These are phyloP conservation scores for Neostapfia colusana DNA, from an alignment of 176 grass and related monocot species.

Conservation along the genomic window DNA sequence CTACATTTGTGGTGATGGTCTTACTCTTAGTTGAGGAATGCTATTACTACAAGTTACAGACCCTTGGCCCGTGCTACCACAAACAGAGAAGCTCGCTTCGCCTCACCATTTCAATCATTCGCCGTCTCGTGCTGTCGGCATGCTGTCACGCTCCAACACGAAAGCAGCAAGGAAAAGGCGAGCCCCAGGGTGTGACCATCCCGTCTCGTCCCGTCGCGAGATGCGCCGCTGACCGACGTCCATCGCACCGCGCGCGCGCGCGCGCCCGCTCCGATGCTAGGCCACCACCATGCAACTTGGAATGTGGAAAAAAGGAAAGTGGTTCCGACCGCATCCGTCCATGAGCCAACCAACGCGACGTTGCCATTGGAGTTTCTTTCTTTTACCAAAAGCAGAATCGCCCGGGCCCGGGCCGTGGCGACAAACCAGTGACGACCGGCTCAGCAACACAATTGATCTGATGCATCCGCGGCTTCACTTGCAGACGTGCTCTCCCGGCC, in stretches of 20 bases:
- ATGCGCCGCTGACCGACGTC: background rate
- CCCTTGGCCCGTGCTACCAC: too few species aligned
- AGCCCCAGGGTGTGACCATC: background rate
- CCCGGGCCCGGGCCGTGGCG: too few species aligned
- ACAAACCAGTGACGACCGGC: background rate
- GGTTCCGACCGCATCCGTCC: background rate
- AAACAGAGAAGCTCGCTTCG: too few species aligned
- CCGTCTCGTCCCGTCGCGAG: background rate
- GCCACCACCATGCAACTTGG: background rate
- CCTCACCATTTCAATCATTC: background rate
- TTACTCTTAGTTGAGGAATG: background rate
- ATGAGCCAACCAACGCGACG: background rate
- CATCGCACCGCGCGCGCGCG: too few species aligned
- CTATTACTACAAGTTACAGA: too few species aligned
- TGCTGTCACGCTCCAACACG: background rate
- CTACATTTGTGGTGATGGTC: background rate
- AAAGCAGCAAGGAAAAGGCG: background rate
- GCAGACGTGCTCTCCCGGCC: background rate
- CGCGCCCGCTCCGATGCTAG: background rate
- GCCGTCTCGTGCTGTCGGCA: background rate
- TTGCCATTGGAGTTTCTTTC: background rate
- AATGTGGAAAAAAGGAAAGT: background rate
- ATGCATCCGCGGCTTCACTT: background rate
- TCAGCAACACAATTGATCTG: background rate
- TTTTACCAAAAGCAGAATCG: background rate